Evolutionary conservation across 83 land plant genomes (phyloP).

Genomic region (Thuja plicata): DNA sequence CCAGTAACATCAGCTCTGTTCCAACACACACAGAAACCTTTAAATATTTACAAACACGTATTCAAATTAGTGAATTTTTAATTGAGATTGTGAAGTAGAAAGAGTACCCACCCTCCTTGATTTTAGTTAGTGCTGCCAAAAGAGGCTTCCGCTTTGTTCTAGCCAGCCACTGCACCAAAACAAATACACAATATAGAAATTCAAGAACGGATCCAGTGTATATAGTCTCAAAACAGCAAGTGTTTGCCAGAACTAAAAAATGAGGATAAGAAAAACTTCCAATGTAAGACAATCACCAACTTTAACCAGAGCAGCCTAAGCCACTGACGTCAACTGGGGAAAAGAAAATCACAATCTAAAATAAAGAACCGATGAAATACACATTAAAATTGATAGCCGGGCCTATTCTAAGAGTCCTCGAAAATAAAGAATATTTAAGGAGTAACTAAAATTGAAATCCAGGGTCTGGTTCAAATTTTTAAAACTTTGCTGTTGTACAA

Average conservation of each 20-base stretch:
- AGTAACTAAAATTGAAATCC: neutral
- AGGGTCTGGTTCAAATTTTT: neutral
- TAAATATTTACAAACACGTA: neutral
- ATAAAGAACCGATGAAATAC: neutral
- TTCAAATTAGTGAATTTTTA: neutral
- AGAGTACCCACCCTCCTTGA: slow-evolving; percentile 53
- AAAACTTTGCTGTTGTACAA: neutral
- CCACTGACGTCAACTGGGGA: neutral
- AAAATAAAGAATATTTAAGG: neutral
- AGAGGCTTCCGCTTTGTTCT: slow-evolving; percentile 73
- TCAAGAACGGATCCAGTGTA: neutral
- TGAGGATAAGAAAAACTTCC: neutral
- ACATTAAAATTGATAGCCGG: neutral
- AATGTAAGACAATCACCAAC: neutral
- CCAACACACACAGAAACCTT: neutral
- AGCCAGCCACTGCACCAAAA: slow-evolving; percentile 54
- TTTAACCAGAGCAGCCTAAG: too few species aligned
- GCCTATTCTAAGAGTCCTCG: neutral
- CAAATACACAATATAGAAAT: neutral
- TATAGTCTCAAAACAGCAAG: neutral
- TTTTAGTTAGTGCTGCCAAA: slow-evolving; percentile 59
- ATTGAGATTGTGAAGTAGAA: neutral
- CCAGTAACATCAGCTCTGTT: slow-evolving; percentile 83
- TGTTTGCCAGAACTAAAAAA: neutral
- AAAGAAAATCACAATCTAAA: neutral